Evolutionary conservation across 129 eudicot genomes (phyloP).

Genomic region (Flaveria brownii): DNA sequence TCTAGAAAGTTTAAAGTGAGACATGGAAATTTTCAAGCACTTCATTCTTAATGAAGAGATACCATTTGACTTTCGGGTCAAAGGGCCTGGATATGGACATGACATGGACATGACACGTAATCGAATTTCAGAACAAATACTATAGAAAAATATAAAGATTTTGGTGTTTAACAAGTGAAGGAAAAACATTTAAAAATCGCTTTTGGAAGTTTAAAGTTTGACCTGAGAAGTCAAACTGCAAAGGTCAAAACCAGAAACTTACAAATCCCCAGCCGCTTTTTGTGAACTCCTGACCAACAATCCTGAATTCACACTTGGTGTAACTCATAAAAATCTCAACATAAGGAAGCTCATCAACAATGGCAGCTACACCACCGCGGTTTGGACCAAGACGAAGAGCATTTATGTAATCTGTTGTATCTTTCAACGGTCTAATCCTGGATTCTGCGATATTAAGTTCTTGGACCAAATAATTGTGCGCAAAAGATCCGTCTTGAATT

Average conservation of each 20-base stretch:
- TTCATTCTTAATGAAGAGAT: not conserved
- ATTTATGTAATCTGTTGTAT: constrained; percentile 44
- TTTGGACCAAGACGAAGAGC: constrained; percentile 64
- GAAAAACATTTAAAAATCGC: not conserved
- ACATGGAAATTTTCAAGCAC: not conserved
- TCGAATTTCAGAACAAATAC: no score
- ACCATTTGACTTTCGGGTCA: not conserved
- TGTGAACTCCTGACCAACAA: constrained; percentile 81
- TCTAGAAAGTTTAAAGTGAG: not conserved
- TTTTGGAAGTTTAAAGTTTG: constrained; percentile 5
- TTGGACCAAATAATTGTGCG: constrained; percentile 55
- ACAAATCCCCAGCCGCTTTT: constrained; percentile 95
- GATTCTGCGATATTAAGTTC: constrained; percentile 66
- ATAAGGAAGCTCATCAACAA: constrained; percentile 85
- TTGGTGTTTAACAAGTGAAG: not conserved
- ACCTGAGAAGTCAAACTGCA: constrained; percentile 11
- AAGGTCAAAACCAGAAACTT: constrained; percentile 38
- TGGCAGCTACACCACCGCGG: constrained; percentile 77
- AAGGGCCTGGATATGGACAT: not conserved
- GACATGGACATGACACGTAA: no score
- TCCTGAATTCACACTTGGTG: constrained; percentile 57
- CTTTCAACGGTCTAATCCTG: constrained; percentile 57
- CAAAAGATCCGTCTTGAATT: constrained; percentile 87
- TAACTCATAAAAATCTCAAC: constrained; percentile 62
- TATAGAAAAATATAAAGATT: not conserved